Evolutionary conservation across 169 alveolate species (phyloP).

Genomic region (Amoebophrya sp.): DNA sequence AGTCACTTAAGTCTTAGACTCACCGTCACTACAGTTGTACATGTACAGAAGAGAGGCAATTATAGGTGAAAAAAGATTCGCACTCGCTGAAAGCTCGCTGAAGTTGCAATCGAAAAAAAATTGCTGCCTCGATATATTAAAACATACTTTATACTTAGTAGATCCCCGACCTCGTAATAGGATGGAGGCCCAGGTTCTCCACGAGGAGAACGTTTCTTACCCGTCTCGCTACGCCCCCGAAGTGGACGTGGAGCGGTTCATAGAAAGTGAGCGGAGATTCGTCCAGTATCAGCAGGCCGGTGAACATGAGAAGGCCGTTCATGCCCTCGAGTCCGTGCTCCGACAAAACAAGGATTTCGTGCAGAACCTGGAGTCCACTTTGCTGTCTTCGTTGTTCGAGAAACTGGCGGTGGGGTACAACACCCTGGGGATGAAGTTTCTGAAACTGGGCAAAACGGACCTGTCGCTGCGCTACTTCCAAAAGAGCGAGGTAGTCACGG

Average conservation of each 20-base stretch:
- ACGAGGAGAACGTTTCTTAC: too few species aligned
- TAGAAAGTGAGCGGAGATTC: neutral
- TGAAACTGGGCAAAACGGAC: conserved; percentile 25
- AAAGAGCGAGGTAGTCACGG: conserved; percentile 33
- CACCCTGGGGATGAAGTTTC: conserved; percentile 30
- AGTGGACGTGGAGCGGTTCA: neutral
- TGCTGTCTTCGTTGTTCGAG: conserved; percentile 29
- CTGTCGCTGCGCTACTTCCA: conserved; percentile 20
- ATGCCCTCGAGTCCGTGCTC: conserved; percentile 20
- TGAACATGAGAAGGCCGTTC: conserved; percentile 27
- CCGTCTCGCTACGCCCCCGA: too few species aligned
- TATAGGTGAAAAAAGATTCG: too few species aligned
- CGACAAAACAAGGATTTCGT: conserved; percentile 9
- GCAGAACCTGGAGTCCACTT: conserved; percentile 23
- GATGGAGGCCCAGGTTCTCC: too few species aligned
- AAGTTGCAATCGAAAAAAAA: too few species aligned
- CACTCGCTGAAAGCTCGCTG: too few species aligned
- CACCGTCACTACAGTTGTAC: too few species aligned
- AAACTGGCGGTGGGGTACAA: conserved; percentile 31
- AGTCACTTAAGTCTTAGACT: too few species aligned
- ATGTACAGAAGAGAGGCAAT: too few species aligned
- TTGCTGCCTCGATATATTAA: too few species aligned
- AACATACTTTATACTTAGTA: too few species aligned
- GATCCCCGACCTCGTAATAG: too few species aligned
- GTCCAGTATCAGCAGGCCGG: conserved; percentile 4